phyloP scores from a whole-genome alignment of 2,329 filamentous ascomycete species.

The Ascosphaera acerosa region DNA sequence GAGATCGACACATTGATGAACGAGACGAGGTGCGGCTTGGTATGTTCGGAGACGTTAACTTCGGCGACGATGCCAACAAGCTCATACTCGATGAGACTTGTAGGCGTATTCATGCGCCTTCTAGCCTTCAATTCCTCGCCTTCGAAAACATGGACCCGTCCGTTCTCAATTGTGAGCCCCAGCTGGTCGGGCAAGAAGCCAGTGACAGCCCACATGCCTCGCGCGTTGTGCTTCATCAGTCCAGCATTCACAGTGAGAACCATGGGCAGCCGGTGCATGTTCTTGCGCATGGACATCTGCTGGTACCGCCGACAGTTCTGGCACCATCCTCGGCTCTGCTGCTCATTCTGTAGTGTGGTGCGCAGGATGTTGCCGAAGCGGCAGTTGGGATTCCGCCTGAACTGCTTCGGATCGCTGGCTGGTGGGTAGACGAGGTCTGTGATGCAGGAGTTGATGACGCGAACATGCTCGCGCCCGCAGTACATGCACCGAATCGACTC shows the following conservation, averaged over 20 bases:
- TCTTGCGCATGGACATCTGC: conserved; percentile 60
- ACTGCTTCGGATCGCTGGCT: conserved; percentile 25
- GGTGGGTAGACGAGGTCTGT: conserved; percentile 64
- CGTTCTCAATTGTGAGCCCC: conserved; percentile 68
- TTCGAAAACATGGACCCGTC: conserved; percentile 88
- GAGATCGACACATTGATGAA: conserved; percentile 51
- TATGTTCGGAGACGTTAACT: conserved; percentile 61
- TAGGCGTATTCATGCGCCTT: conserved; percentile 47
- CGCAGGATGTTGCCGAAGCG: conserved; percentile 82
- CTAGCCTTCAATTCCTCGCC: conserved; percentile 68
- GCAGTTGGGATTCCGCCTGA: conserved; percentile 22
- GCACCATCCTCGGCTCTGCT: conserved; percentile 80
- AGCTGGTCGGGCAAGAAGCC: conserved; percentile 89
- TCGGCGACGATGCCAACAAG: conserved; percentile 74
- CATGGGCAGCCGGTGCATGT: conserved; percentile 53
- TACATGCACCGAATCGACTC: conserved; percentile 53
- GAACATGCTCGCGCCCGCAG: conserved; percentile 65
- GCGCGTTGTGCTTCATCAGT: conserved; percentile 42
- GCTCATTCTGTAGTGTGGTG: conserved; percentile 69
- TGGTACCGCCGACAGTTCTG: conserved; percentile 77
- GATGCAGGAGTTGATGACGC: conserved; percentile 52
- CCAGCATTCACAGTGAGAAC: conserved; percentile 75
- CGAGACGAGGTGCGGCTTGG: conserved; percentile 75
- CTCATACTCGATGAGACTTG: conserved; percentile 64
- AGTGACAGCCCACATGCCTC: conserved; percentile 57